Evolutionary conservation across 2,329 filamentous ascomycete species (phyloP).

Genomic region (Dryadomyces sulphureus): DNA sequence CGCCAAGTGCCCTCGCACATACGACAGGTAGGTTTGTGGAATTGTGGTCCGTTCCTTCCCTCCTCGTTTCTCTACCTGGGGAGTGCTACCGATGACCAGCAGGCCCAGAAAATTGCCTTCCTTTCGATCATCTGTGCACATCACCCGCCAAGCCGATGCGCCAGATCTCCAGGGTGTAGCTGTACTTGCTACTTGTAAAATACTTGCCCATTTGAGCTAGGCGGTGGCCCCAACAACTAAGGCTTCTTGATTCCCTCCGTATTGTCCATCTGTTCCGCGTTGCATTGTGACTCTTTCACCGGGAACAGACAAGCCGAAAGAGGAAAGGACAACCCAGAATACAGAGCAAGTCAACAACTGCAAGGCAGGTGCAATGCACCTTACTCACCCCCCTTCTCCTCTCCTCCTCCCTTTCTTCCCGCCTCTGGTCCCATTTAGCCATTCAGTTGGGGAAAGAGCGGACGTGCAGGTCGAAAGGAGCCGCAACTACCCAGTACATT

Average conservation of each 20-base stretch:
- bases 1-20: too few species aligned
- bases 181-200: too few species aligned
- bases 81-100: background rate
- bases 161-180: background rate
- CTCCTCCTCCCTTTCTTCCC: background rate
- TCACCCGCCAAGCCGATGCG: background rate
- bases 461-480: background rate
- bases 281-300: background rate
- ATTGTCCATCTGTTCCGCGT: background rate
- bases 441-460: background rate
- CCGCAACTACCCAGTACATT: background rate
- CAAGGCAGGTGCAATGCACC: background rate
- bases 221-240: background rate
- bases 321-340: background rate
- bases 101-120: background rate
- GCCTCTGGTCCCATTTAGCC: background rate
- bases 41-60: background rate
- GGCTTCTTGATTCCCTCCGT: background rate
- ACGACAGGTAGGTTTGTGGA: too few species aligned
- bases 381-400: background rate
- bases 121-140: background rate
- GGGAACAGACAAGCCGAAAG: background rate
- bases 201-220: background rate
- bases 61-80: background rate
- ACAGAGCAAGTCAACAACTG: too few species aligned